Conservation (phyloP, 1,284 basidiomycete species). For the Taiwanofungus camphoratus region DNA sequence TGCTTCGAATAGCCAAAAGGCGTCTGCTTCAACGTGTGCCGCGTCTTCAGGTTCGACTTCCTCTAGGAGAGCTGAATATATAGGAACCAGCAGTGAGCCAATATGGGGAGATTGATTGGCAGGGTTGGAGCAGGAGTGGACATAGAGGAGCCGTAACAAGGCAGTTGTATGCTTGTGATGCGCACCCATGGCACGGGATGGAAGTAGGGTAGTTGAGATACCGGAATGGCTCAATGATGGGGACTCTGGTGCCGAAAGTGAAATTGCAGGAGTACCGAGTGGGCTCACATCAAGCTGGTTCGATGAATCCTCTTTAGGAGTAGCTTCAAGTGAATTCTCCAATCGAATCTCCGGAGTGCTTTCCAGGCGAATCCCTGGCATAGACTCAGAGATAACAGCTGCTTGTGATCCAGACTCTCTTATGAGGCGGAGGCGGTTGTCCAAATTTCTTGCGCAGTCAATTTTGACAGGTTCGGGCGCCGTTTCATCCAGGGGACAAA, state of each 20-base stretch:
- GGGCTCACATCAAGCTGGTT: slow-evolving; percentile 12
- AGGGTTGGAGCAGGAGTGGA: slow-evolving; percentile 68
- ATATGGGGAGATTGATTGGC: slow-evolving; percentile 63
- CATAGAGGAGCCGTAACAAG: slow-evolving; percentile 64
- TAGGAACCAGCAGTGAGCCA: slow-evolving; percentile 59
- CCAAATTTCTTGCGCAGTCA: slow-evolving; percentile 44
- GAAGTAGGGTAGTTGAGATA: slow-evolving; percentile 43
- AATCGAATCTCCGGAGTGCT: slow-evolving; percentile 17
- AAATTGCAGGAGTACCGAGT: slow-evolving; percentile 25
- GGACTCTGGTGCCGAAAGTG: slow-evolving; percentile 27
- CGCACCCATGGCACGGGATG: slow-evolving; percentile 43
- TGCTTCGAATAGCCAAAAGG: slow-evolving; percentile 76
- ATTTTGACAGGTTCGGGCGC: slow-evolving; percentile 46
- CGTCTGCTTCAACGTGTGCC: slow-evolving; percentile 69
- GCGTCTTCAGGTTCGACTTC: slow-evolving; percentile 58
- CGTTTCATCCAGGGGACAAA: slow-evolving; percentile 51
- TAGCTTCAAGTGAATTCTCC: slow-evolving; percentile 17
- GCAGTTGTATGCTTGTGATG: slow-evolving; percentile 60
- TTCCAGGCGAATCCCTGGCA: slow-evolving; percentile 52
- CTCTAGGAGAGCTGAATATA: slow-evolving; percentile 58
- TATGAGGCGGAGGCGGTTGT: slow-evolving; percentile 46
- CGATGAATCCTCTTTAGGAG: slow-evolving; percentile 4
- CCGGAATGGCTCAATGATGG: slow-evolving; percentile 24
- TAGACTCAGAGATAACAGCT: slow-evolving; percentile 19
- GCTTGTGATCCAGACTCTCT: slow-evolving; percentile 26